Evolutionary conservation across 176 grass and related monocot species (phyloP).

Genomic region (Saccharum officinarum): DNA sequence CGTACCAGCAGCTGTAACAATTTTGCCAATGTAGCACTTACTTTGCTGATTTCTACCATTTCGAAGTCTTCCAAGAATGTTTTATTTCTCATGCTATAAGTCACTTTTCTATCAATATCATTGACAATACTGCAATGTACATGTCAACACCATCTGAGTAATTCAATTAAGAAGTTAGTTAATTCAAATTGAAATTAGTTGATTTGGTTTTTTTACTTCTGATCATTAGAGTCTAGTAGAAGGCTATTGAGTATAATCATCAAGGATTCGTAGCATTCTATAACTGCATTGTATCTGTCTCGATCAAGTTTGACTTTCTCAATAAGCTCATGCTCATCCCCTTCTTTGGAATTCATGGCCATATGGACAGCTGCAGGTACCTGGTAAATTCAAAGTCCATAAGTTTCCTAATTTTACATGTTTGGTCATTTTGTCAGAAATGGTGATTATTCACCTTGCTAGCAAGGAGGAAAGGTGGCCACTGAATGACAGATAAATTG

Average conservation of each 20-base stretch:
- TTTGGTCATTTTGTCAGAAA: slow-evolving; percentile 13
- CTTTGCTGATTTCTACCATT: slow-evolving; percentile 55
- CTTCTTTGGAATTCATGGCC: slow-evolving; percentile 70
- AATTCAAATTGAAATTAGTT: slow-evolving; percentile 22
- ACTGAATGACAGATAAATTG: slow-evolving; percentile 51
- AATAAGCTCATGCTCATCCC: slow-evolving; percentile 54
- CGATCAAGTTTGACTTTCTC: slow-evolving; percentile 60
- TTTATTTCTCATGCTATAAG: slow-evolving; percentile 22
- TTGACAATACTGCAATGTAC: slow-evolving; percentile 42
- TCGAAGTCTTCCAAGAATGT: slow-evolving; percentile 46
- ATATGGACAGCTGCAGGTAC: slow-evolving; percentile 75
- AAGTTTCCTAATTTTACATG: slow-evolving; percentile 3
- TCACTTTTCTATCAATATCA: slow-evolving; percentile 41
- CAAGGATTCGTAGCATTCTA: slow-evolving; percentile 70
- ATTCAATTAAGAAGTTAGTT: neutral
- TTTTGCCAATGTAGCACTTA: slow-evolving; percentile 58
- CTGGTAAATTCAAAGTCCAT: slow-evolving; percentile 42
- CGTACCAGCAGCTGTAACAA: slow-evolving; percentile 48
- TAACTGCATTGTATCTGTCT: slow-evolving; percentile 64
- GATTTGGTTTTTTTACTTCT: slow-evolving; percentile 42
- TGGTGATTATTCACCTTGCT: slow-evolving; percentile 51
- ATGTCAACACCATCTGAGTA: neutral
- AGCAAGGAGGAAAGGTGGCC: slow-evolving; percentile 76
- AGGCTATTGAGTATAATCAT: slow-evolving; percentile 48
- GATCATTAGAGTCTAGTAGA: slow-evolving; percentile 46